These are phyloP conservation scores for Closterium sp. DNA, from an alignment of 139 green algal species.

Conservation along the genomic window DNA sequence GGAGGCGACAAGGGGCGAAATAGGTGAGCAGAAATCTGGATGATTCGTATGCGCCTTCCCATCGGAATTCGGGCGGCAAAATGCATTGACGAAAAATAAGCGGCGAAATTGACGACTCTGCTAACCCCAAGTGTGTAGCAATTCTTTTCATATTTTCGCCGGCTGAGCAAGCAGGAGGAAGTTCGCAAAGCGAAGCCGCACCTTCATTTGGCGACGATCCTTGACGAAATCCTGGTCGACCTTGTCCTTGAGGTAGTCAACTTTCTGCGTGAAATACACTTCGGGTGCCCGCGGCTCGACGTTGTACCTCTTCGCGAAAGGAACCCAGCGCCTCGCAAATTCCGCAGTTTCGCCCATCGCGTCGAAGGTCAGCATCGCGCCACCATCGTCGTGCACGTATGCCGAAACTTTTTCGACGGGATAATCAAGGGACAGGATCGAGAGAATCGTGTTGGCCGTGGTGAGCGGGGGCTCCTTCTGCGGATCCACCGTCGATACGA, in stretches of 20 bases:
- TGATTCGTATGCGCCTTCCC: too few relatives aligned
- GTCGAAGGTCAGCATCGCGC: slow-evolving; percentile 45
- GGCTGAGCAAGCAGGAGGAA: too few relatives aligned
- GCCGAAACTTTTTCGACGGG: slow-evolving; percentile 30
- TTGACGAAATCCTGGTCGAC: slow-evolving; percentile 33
- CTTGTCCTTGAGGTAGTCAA: slow-evolving; percentile 41
- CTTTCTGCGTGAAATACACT: slow-evolving; percentile 30
- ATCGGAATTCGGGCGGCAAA: too few relatives aligned
- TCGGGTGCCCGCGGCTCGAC: slow-evolving; percentile 40
- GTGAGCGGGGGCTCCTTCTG: slow-evolving; percentile 25
- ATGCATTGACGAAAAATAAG: too few relatives aligned
- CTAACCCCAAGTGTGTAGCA: too few relatives aligned
- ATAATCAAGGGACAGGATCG: slow-evolving; percentile 40
- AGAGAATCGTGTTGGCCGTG: slow-evolving; percentile 36
- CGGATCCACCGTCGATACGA: slow-evolving; percentile 33
- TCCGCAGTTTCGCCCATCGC: slow-evolving; percentile 25
- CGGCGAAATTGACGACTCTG: too few relatives aligned
- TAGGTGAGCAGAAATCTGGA: too few relatives aligned
- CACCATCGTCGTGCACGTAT: slow-evolving; percentile 39
- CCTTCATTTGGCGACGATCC: slow-evolving; percentile 33
- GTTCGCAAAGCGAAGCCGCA: background rate
- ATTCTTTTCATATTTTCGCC: too few relatives aligned
- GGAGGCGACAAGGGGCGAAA: too few relatives aligned
- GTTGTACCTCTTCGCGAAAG: slow-evolving; percentile 39
- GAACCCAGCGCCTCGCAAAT: slow-evolving; percentile 42